These are phyloP conservation scores for Rhizophora mangle DNA, from an alignment of 345 rosid species.

Conservation along the genomic window DNA sequence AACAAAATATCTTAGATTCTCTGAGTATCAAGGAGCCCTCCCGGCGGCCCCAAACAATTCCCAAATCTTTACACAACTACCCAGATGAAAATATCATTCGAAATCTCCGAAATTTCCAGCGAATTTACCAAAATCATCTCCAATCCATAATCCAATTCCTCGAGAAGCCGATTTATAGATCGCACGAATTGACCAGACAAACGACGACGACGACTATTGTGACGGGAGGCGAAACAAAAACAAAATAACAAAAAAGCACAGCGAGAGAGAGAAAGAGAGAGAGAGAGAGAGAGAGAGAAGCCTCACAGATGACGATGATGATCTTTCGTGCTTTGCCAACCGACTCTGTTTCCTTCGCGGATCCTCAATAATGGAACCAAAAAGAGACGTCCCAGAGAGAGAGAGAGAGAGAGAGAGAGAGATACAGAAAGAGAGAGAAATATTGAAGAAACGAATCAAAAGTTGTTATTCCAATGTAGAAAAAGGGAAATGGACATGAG, in stretches of 20 bases:
- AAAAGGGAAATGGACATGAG: constrained; percentile 6
- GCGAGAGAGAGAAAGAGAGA: constrained; percentile 5
- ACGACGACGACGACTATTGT: too few species aligned
- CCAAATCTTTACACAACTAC: constrained; percentile 23
- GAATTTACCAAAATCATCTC: too few species aligned
- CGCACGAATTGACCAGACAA: neutral
- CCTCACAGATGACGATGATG: constrained; percentile 26
- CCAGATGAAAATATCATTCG: constrained; percentile 5
- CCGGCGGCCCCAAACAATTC: constrained; percentile 3
- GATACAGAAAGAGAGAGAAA: too few species aligned
- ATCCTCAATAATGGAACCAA: constrained; percentile 21
- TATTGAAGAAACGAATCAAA: constrained; percentile 16
- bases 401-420: neutral
- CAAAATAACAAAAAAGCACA: neutral
- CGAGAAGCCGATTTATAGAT: too few species aligned
- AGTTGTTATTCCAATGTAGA: constrained; percentile 20
- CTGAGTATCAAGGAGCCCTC: too few species aligned
- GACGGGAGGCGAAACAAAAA: neutral
- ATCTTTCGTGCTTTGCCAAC: neutral
- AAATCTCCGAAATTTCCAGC: neutral
- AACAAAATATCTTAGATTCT: too few species aligned
- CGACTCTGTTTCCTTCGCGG: constrained; percentile 7
- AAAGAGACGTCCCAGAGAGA: neutral
- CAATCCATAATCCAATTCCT: too few species aligned
- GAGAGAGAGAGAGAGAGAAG: constrained; percentile 1